These are phyloP conservation scores for Aphanomyces invadans DNA, from an alignment of 352 stramenopile genomes.

Conservation along the genomic window DNA sequence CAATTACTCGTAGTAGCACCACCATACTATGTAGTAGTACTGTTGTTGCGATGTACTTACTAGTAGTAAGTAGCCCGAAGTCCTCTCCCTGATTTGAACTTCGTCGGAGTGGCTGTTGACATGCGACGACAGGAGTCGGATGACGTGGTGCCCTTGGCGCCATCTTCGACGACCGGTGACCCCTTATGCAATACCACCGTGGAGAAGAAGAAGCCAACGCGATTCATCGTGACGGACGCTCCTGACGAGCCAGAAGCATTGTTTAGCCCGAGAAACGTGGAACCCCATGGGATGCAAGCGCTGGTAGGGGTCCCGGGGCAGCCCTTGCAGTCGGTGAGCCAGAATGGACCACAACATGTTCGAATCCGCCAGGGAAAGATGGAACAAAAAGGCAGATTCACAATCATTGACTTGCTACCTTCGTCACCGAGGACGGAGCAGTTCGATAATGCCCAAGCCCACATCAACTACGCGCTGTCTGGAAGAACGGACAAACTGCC, in stretches of 20 bases:
- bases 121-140: not conserved
- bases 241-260: slow-evolving; percentile 21
- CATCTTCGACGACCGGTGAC: not conserved
- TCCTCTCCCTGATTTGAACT: too few species aligned
- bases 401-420: slow-evolving; percentile 23
- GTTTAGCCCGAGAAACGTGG: slow-evolving; percentile 16
- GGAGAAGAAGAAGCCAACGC: slow-evolving; percentile 1
- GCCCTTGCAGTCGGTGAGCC: not conserved
- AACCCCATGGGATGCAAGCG: not conserved
- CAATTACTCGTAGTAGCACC: not conserved
- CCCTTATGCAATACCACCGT: not conserved
- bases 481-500: not conserved
- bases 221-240: slow-evolving; percentile 20
- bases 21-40: too few species aligned
- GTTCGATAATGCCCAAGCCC: too few species aligned
- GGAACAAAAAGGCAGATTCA: slow-evolving; percentile 22
- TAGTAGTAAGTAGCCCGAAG: not conserved
- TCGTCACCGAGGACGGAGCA: slow-evolving; percentile 9
- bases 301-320: too few species aligned
- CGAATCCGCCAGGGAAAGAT: slow-evolving; percentile 20
- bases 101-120: too few species aligned
- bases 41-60: too few species aligned
- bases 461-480: not conserved
- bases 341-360: not conserved
- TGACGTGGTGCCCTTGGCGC: not conserved